These are phyloP conservation scores for Phytophthora syringae DNA, from an alignment of 352 stramenopile species.

Conservation along the genomic window DNA sequence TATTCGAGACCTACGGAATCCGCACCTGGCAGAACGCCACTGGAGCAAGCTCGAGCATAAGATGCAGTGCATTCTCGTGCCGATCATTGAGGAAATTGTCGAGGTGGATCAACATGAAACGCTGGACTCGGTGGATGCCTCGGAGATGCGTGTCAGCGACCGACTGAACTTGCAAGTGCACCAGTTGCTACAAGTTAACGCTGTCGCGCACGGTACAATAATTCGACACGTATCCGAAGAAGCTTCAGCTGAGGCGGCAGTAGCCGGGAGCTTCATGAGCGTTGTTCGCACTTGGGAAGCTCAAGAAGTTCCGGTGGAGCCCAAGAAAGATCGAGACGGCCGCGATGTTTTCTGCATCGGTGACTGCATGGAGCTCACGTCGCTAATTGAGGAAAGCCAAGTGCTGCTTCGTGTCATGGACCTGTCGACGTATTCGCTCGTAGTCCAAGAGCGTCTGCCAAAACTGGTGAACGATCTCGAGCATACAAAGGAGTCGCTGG, in stretches of 20 bases:
- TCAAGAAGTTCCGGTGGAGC: slow-evolving; percentile 54
- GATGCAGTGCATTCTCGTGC: slow-evolving; percentile 51
- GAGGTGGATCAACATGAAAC: background rate
- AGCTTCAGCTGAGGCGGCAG: slow-evolving; percentile 68
- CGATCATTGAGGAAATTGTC: background rate
- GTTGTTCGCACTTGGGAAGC: slow-evolving; percentile 64
- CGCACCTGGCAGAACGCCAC: slow-evolving; percentile 61
- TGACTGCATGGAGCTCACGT: slow-evolving; percentile 61
- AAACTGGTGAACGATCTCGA: slow-evolving; percentile 58
- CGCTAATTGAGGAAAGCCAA: slow-evolving; percentile 74
- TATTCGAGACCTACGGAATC: slow-evolving; percentile 69
- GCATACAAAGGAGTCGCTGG: slow-evolving; percentile 56
- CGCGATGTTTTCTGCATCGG: slow-evolving; percentile 60
- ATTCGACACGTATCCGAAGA: slow-evolving; percentile 79
- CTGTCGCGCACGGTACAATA: slow-evolving; percentile 38
- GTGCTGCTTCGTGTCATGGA: slow-evolving; percentile 78
- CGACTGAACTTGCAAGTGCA: slow-evolving; percentile 51
- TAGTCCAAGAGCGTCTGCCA: slow-evolving; percentile 53
- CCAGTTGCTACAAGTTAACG: slow-evolving; percentile 60
- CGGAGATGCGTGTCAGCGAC: background rate
- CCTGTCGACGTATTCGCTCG: slow-evolving; percentile 66
- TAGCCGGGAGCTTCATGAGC: slow-evolving; percentile 64
- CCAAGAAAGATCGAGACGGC: slow-evolving; percentile 66
- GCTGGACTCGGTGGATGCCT: background rate
- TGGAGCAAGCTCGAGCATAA: slow-evolving; percentile 82